Base-by-base conservation (phyloP, 495 filamentous ascomycete species). In the Aspergillus sclerotiicarbonarius region DNA sequence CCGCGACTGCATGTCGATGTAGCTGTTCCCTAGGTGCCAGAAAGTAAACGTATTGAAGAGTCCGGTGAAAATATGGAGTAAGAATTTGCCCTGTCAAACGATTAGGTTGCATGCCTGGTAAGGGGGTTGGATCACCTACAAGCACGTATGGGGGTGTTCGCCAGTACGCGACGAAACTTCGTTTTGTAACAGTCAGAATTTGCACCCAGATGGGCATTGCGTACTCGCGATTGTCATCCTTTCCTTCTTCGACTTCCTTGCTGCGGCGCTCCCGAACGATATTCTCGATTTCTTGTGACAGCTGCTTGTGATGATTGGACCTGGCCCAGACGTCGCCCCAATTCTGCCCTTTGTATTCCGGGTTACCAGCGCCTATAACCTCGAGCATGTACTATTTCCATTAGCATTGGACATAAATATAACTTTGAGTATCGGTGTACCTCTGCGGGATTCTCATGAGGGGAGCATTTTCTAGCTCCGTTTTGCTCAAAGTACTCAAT, bases 11-110 rank as follows among this genome's bases (percentile, higher is more conserved):
- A 86, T 84, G 66, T 85, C 87, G 33, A 84, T 79, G 29, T 76
- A 75, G 12, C 78, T 80, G 50, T 80, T 69, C 3, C 82, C 78
- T 3, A 86, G 62, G 53, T 87, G 70, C 71, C 82, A 87, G 70
- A 89, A 89, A 0, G 85, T 86, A 60, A 86, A 87, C 2, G 80
- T 81, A 58, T 83, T 84, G 69, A 87, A 87, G 41, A 90, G 79
- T 10, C 84, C 85, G 1, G 83, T 87, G 53, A 84, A 77, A 7
- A 87, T 82, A 44, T 86, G 83, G 0, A 90, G 71, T 59, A 84
- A 74, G 50, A 87, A 72, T 74, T 87, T 87, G 12, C 76, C 76
- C 74, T 78, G 30, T 12, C 5, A 25, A n/a, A 18, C 3, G 0
- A 43, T 69, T 49, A 66, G 56, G 30, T 6, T 41, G 8, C 4